phyloP scores from a whole-genome alignment of 2,329 filamentous ascomycete genomes.

The Fusarium denticulatum region DNA sequence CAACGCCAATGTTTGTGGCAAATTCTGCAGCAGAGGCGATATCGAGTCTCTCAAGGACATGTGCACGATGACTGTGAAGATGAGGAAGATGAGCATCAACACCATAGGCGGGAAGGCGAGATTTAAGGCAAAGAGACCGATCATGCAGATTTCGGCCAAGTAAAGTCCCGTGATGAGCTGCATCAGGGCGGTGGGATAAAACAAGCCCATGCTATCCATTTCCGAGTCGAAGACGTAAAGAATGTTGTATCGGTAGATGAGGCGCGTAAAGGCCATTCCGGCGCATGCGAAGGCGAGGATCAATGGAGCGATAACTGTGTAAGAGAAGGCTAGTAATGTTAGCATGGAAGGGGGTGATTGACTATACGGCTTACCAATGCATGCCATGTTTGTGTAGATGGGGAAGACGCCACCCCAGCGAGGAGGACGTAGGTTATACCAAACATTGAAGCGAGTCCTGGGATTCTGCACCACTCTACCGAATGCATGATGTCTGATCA shows the following conservation, averaged over 20 bases:
- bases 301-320: conserved; percentile 86
- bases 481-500: conserved; percentile 66
- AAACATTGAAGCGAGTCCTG: conserved; percentile 80
- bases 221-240: conserved; percentile 84
- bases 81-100: conserved; percentile 78
- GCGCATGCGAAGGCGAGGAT: conserved; percentile 84
- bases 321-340: conserved; percentile 73
- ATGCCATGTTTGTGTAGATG: conserved; percentile 81
- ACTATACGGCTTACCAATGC: conserved; percentile 69
- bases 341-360: not conserved
- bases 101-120: conserved; percentile 74
- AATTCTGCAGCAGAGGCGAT: conserved; percentile 77
- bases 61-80: conserved; percentile 82
- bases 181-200: conserved; percentile 87
- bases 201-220: conserved; percentile 87
- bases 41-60: conserved; percentile 77
- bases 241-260: conserved; percentile 90
- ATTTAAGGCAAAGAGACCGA: conserved; percentile 83
- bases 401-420: conserved; percentile 88
- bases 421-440: conserved; percentile 76
- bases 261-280: conserved; percentile 83
- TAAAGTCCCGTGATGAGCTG: conserved; percentile 88
- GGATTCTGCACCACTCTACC: conserved; percentile 82
- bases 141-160: conserved; percentile 81
- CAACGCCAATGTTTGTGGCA: conserved; percentile 77